Base-by-base conservation (phyloP, 1,284 basidiomycete genomes). In the Mycosarcoma mackinlayi region DNA sequence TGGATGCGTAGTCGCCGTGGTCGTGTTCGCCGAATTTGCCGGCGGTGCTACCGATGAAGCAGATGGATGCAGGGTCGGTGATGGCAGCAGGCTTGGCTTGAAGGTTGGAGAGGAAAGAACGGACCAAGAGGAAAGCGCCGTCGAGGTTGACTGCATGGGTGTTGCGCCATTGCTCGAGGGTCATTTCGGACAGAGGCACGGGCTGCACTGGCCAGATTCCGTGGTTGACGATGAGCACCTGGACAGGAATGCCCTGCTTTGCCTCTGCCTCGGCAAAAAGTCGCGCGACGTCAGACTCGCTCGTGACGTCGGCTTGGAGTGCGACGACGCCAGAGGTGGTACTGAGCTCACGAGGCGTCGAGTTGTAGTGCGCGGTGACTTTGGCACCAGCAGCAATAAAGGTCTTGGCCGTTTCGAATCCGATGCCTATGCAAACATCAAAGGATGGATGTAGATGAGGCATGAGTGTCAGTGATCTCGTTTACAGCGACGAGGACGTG, bases 291-390 rank as follows among this genome's bases (percentile, higher is more conserved):
- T 86, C 85, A 3, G 76, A 75, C 77, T 91, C 90, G 13, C 84
- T 80, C 3, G 86, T 84, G 8, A 91, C 85, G 82, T 91, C 85
- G 2, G 88, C 89, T 76, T 88, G 87, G 4, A 86, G 81, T 3
- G 13, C 84, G 65, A 31, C 85, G 83, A 6, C 87, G 19, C 16
- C 81, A 82, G n/a, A 33, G 10, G 42, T 41, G 75, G 69, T 5
- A 83, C 64, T 52, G 16, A 90, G 83, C 2, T 84, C 81, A 7
- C 85, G 79, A 16, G 83, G 73, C 39, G 86, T 88, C 11, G 86
- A 86, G 80, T 90, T 89, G 82, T 89, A 92, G 76, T 91, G 89
- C 0, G 89, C 90, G 0, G 89, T 88, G 8, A 92, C 89, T 60
- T 86, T 86, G 4, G 90, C 89, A 4, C 89, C 89, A 4, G 61